phyloP scores from a whole-genome alignment of 2,329 filamentous ascomycete genomes.

The Neofusicoccum umdonicola region DNA sequence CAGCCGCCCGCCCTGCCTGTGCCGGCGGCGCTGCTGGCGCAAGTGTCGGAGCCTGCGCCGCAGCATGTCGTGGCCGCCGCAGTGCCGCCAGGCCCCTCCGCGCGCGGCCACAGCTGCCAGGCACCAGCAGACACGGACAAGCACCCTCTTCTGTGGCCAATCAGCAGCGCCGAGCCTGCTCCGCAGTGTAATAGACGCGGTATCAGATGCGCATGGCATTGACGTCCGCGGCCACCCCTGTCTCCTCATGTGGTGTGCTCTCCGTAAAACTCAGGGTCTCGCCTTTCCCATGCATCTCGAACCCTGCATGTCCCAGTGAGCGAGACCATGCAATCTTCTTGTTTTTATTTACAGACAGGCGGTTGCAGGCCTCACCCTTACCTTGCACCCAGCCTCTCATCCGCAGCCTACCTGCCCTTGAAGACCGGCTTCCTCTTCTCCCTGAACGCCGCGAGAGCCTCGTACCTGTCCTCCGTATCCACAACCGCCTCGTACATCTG shows the following conservation, averaged over 20 bases:
- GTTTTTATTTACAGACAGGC: background rate
- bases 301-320: background rate
- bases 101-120: background rate
- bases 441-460: conserved; percentile 82
- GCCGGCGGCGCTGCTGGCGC: background rate
- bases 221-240: background rate
- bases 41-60: background rate
- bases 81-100: background rate
- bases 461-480: conserved; percentile 78
- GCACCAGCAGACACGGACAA: background rate
- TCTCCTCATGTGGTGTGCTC: background rate
- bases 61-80: background rate
- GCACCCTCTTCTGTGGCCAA: background rate
- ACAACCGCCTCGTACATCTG: conserved; percentile 82
- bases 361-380: background rate
- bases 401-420: conserved; percentile 46
- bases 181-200: background rate
- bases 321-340: background rate
- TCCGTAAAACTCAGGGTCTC: background rate
- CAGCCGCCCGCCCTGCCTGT: background rate
- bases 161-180: background rate
- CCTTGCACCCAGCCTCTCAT: background rate
- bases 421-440: conserved; percentile 73
- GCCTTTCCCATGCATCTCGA: background rate
- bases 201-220: background rate